Evolutionary conservation across 306 rosid genomes (phyloP).

Genomic region (Rosa multiflora): DNA sequence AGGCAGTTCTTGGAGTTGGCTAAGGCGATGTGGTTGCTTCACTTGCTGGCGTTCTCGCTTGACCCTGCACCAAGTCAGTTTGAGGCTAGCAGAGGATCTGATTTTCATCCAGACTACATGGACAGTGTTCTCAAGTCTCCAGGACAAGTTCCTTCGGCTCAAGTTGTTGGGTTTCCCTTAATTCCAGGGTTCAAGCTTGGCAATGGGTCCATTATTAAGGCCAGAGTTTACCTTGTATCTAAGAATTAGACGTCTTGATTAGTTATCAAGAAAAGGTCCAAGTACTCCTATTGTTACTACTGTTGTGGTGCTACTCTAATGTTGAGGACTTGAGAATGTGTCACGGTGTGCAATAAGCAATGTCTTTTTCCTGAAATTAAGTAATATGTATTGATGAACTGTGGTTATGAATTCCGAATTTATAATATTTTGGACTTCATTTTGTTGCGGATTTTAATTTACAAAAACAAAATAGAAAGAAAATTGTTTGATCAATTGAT

Average conservation of each 20-base stretch:
- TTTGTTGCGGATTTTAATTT: too few species aligned
- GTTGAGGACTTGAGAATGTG: too few species aligned
- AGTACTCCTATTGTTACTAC: too few species aligned
- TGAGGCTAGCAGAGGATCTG: conserved; percentile 88
- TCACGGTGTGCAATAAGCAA: too few species aligned
- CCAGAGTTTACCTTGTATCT: conserved; percentile 72
- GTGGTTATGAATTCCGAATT: too few species aligned
- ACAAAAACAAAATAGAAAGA: too few species aligned
- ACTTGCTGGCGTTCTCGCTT: conserved; percentile 88
- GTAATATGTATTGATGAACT: too few species aligned
- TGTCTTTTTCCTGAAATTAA: too few species aligned
- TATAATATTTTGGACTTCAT: too few species aligned
- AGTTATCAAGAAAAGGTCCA: not conserved
- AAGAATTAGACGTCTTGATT: conserved; percentile 29
- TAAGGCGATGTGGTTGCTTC: conserved; percentile 88
- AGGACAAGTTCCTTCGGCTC: conserved; percentile 62
- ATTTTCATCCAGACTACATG: conserved; percentile 76
- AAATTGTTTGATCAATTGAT: too few species aligned
- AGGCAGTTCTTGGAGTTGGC: conserved; percentile 67
- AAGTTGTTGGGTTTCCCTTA: conserved; percentile 75
- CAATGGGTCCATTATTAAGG: conserved; percentile 72
- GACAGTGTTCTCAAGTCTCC: conserved; percentile 73
- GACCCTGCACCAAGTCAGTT: conserved; percentile 86
- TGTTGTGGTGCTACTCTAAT: too few species aligned
- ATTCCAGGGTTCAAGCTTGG: conserved; percentile 94